These are phyloP conservation scores for Suillus variegatus DNA, from an alignment of 768 basidiomycete genomes.

Conservation along the genomic window DNA sequence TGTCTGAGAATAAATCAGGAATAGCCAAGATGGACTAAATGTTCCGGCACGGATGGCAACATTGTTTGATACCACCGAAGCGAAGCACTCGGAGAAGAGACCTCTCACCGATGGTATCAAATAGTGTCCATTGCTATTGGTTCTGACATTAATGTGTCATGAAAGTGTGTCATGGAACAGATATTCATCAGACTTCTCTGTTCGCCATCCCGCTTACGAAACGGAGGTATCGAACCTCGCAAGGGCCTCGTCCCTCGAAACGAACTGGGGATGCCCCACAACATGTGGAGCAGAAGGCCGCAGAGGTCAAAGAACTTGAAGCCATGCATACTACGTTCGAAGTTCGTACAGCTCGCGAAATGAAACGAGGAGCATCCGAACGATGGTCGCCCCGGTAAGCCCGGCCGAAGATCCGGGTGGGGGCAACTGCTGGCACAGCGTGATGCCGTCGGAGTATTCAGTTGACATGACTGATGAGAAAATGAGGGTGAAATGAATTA, in stretches of 20 bases:
- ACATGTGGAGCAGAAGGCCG: background rate
- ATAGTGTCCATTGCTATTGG: background rate
- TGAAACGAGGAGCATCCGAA: slow-evolving; percentile 2
- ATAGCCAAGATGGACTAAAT: background rate
- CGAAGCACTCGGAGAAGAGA: background rate
- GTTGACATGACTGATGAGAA: background rate
- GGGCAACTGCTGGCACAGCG: background rate
- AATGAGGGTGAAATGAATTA: background rate
- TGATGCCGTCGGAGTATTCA: slow-evolving; percentile 3
- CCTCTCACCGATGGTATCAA: slow-evolving; percentile 7
- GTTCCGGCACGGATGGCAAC: background rate
- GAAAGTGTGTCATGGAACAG: background rate
- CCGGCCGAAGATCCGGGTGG: background rate
- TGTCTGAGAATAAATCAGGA: background rate
- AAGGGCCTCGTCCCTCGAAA: background rate
- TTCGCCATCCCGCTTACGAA: background rate
- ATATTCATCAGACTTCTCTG: slow-evolving; percentile 1
- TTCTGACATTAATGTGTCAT: slow-evolving; percentile 2
- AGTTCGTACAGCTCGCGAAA: background rate
- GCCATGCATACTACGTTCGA: background rate
- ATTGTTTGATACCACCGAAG: slow-evolving; percentile 6
- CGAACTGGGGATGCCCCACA: background rate
- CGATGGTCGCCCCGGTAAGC: background rate
- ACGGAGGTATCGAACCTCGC: background rate
- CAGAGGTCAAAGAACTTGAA: background rate